These are phyloP conservation scores for Penicillium silybi DNA, from an alignment of 495 filamentous ascomycete species.

Conservation along the genomic window DNA sequence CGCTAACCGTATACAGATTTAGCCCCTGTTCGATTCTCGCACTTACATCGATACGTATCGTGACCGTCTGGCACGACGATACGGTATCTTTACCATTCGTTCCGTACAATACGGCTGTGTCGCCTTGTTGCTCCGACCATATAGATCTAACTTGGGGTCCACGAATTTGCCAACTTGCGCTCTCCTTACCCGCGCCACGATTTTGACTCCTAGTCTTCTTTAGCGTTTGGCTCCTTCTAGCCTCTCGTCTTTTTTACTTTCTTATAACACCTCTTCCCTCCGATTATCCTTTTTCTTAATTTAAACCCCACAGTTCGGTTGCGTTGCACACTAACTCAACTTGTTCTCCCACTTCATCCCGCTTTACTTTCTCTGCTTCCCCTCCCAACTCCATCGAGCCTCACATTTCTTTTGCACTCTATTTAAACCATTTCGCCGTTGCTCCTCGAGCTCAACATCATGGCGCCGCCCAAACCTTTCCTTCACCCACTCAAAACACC, in stretches of 20 bases:
- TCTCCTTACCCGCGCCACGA: constrained; percentile 1
- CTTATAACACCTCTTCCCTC: no score
- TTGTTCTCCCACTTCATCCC: no score
- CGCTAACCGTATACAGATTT: no score
- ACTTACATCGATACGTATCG: background rate
- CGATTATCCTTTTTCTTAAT: background rate
- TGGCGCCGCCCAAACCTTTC: constrained; percentile 57
- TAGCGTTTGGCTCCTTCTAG: background rate
- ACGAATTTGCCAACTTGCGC: background rate
- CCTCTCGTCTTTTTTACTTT: background rate
- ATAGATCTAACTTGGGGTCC: constrained; percentile 6
- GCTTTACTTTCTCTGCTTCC: no score
- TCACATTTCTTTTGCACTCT: no score
- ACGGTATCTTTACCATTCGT: constrained; percentile 3
- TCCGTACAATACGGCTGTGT: background rate
- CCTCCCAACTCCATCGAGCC: no score
- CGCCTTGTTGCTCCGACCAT: constrained; percentile 1
- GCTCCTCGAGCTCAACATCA: constrained; percentile 21
- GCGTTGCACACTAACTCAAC: background rate
- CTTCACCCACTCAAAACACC: constrained; percentile 75
- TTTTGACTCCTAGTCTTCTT: background rate
- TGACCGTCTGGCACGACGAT: constrained; percentile 4
- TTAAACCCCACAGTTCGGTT: background rate
- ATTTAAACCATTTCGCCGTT: no score
- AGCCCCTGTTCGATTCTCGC: no score